Base-by-base conservation (phyloP, 106 monocot species). In the Apostasia ramifera region DNA sequence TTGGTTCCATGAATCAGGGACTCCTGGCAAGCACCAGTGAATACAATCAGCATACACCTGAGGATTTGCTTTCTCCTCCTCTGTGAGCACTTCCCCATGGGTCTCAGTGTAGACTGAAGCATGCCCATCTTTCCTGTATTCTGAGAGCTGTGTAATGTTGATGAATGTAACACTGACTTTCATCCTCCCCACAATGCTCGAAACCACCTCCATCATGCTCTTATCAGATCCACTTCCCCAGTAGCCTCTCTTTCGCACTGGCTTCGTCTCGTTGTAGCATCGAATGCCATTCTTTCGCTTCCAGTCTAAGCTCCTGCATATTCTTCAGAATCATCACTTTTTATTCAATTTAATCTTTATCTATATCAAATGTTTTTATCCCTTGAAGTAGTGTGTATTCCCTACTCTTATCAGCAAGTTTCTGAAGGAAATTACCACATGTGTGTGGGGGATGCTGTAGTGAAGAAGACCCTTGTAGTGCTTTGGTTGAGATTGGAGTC, bases 21-120 rank as follows among this genome's bases (percentile, higher is more conserved):
- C 71, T 52, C 89, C 89, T 1, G 89, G 89, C 51, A 89, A 52
- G 74, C 85, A 89, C 89, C 89, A 89, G 39, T 89, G 89, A 8
- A 89, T 85, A 61, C 89, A 85, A 71, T 89, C 89, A 15, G 75
- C 82, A 66, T 77, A 85, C 1, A 37, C 57, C 66, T 47, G 26
- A 14, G 82, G 89, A 13, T 88, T 70, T 0, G 74, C 71, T 62
- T 80, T 85, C 55, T 89, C 64, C 61, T 82, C 74, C 2, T 80
- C 82, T 4, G 77, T 74, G 54, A 82, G 53, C 0, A 71, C 66
- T 51, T 72, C 47, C 8, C 85, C 89, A 5, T 65, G 59, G 15
- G 75, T 55, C 54, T 84, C 84, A 0, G 84, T 82, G 59, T 89
- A 80, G 1, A 85, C 77, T 12, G 89, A 80, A 6, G 77, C 56